These are phyloP conservation scores for Penicillium griseofulvum DNA, from an alignment of 2,329 filamentous ascomycete species.

Conservation along the genomic window DNA sequence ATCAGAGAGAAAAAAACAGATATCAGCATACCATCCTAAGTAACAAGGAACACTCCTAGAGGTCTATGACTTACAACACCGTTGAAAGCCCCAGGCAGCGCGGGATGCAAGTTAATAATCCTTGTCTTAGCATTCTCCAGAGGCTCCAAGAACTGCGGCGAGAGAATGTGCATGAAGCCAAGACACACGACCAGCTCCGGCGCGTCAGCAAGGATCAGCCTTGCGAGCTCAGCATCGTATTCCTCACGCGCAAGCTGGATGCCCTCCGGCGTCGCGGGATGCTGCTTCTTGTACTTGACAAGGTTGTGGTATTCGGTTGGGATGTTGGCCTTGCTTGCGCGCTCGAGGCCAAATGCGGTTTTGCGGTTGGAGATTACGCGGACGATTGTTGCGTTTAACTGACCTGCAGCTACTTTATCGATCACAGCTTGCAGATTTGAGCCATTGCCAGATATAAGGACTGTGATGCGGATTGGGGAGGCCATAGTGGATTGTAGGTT, in stretches of 20 bases:
- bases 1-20: background rate
- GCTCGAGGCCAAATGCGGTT: conserved; percentile 62
- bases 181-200: conserved; percentile 78
- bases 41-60: background rate
- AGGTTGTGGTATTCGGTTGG: conserved; percentile 80
- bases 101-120: conserved; percentile 81
- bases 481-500: conserved; percentile 22
- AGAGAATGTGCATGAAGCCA: conserved; percentile 85
- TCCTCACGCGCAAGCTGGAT: conserved; percentile 55
- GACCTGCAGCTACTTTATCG: conserved; percentile 52
- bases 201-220: conserved; percentile 60
- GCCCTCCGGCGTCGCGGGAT: conserved; percentile 55
- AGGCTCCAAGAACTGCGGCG: conserved; percentile 66
- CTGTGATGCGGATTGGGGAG: conserved; percentile 54
- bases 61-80: conserved; percentile 53
- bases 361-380: conserved; percentile 67
- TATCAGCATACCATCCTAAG: background rate
- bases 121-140: conserved; percentile 60
- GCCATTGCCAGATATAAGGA: conserved; percentile 71
- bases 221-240: conserved; percentile 74
- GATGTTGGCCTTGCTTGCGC: conserved; percentile 61
- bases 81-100: conserved; percentile 70
- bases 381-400: conserved; percentile 55
- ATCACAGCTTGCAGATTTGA: conserved; percentile 78
- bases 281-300: conserved; percentile 69